These are phyloP conservation scores for Hypericum perforatum DNA, from an alignment of 345 rosid species.

Conservation along the genomic window DNA sequence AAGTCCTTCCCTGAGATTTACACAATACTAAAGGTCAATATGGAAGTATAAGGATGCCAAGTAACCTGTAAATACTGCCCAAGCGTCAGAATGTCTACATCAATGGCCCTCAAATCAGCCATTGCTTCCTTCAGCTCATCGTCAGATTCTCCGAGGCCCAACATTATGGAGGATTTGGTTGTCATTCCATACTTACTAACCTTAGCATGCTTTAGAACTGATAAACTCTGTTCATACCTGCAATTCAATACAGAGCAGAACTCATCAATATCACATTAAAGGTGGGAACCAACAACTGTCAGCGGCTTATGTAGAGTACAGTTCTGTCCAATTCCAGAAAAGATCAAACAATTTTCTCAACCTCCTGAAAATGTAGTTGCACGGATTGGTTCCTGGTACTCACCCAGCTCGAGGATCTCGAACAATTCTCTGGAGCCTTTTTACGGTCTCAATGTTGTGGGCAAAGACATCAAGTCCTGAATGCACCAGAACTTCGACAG, in stretches of 20 bases:
- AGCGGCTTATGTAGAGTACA: too few relatives aligned
- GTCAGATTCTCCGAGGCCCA: slow-evolving; percentile 96
- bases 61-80: slow-evolving; percentile 96
- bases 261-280: slow-evolving; percentile 5
- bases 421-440: slow-evolving; percentile 84
- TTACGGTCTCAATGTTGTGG: slow-evolving; percentile 92
- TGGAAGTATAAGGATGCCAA: slow-evolving; percentile 1
- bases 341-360: too few relatives aligned
- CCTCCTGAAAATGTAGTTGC: too few relatives aligned
- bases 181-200: slow-evolving; percentile 68
- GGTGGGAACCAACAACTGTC: too few relatives aligned
- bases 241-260: slow-evolving; percentile 14
- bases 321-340: too few relatives aligned
- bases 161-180: slow-evolving; percentile 94
- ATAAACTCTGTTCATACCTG: slow-evolving; percentile 94
- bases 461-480: slow-evolving; percentile 96
- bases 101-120: slow-evolving; percentile 83
- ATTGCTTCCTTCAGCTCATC: slow-evolving; percentile 76
- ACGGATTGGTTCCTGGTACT: slow-evolving; percentile 10
- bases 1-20: neutral
- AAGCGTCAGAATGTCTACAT: slow-evolving; percentile 84
- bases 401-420: slow-evolving; percentile 99
- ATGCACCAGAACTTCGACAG: slow-evolving; percentile 63
- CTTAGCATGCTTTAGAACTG: slow-evolving; percentile 82
- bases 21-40: neutral